These are phyloP conservation scores for Friedmanniomyces endolithicus DNA, from an alignment of 495 filamentous ascomycete genomes.

Conservation along the genomic window DNA sequence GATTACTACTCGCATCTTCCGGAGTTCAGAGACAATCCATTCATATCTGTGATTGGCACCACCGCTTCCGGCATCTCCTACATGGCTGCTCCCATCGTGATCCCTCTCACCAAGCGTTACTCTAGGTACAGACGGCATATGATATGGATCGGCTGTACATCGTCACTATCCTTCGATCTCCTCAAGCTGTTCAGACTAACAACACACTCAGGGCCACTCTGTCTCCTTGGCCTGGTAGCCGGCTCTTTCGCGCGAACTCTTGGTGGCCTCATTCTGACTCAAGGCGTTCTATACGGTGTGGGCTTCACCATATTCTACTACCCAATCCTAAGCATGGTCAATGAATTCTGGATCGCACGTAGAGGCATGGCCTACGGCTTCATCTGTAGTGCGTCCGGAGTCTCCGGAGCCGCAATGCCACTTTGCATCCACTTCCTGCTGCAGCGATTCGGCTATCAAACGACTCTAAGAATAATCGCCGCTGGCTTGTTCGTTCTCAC, in stretches of 20 bases:
- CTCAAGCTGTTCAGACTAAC: not conserved
- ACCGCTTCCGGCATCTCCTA: constrained; percentile 26
- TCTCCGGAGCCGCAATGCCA: constrained; percentile 9
- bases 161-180: not conserved
- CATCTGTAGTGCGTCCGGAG: constrained; percentile 9
- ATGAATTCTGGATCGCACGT: constrained; percentile 13
- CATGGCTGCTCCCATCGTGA: constrained; percentile 24
- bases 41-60: constrained; percentile 29
- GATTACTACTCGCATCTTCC: constrained; percentile 27
- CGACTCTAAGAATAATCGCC: constrained; percentile 3
- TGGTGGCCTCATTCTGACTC: constrained; percentile 27
- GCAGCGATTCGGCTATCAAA: constrained; percentile 7
- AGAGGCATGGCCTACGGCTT: constrained; percentile 14
- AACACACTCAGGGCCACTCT: constrained; percentile 4
- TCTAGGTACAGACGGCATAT: constrained; percentile 23
- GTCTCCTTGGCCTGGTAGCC: constrained; percentile 22
- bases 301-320: constrained; percentile 31
- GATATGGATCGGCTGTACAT: constrained; percentile 21
- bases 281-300: constrained; percentile 31
- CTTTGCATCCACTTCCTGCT: constrained; percentile 1
- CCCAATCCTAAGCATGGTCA: constrained; percentile 22
- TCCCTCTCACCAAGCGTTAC: constrained; percentile 24
- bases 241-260: constrained; percentile 28
- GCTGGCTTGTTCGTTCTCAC: constrained; percentile 8
- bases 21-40: constrained; percentile 23